A percentile compares a stretch with the other conserved stretches of the same genome.
These are phyloP conservation scores for Paxillus rubicundulus DNA, from an alignment of 768 basidiomycete genomes.

Conservation along the genomic window DNA sequence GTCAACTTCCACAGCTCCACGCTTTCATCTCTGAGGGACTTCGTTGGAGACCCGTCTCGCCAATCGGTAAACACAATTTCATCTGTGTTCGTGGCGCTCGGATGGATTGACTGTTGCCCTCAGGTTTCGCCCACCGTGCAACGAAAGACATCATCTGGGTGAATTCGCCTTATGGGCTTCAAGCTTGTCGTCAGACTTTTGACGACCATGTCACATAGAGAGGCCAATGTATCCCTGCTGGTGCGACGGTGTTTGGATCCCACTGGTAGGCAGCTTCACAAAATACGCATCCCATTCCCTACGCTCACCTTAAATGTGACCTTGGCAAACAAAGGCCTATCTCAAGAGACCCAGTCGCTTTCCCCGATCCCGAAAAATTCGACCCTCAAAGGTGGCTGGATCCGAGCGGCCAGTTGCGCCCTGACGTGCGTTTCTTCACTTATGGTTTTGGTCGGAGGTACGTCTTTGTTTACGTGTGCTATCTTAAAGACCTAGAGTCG, in stretches of 20 bases:
- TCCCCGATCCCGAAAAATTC: conserved; percentile 51
- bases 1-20: conserved; percentile 33
- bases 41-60: conserved; percentile 37
- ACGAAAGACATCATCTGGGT: conserved; percentile 67
- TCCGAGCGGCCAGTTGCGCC: conserved; percentile 38
- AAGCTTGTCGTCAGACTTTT: conserved; percentile 33
- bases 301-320: no score
- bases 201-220: conserved; percentile 3
- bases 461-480: not conserved
- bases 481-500: no score
- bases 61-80: conserved; percentile 21
- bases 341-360: conserved; percentile 47
- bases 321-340: conserved; percentile 36
- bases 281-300: no score
- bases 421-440: conserved; percentile 45
- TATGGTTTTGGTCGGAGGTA: conserved; percentile 50
- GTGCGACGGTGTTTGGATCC: conserved; percentile 17
- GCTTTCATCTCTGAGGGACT: conserved; percentile 38
- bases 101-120: not conserved
- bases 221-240: conserved; percentile 23
- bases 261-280: conserved; percentile 15
- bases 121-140: conserved; percentile 55
- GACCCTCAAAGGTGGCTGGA: conserved; percentile 52
- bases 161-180: not conserved
- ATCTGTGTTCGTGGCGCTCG: no score